phyloP scores from a whole-genome alignment of 345 rosid genomes.

The Populus alba region DNA sequence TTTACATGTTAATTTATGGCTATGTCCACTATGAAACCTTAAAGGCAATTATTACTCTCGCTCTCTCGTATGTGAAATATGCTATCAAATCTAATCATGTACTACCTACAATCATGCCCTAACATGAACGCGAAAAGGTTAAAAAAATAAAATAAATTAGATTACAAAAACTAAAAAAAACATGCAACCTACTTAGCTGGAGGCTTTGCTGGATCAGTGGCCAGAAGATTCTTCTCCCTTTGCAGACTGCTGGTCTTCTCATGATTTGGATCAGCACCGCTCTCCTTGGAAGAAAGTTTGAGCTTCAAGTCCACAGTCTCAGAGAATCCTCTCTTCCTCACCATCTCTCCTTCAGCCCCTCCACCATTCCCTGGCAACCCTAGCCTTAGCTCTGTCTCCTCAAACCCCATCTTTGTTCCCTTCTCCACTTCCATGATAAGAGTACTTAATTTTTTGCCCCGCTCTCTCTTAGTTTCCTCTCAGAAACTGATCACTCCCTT shows the following conservation, averaged over 20 bases:
- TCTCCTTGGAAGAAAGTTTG: slow-evolving; percentile 48
- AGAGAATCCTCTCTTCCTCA: slow-evolving; percentile 66
- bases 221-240: slow-evolving; percentile 32
- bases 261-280: slow-evolving; percentile 10
- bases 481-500: background rate
- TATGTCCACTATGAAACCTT: too few species aligned
- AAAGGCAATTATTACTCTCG: background rate
- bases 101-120: background rate
- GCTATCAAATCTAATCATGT: background rate
- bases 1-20: background rate
- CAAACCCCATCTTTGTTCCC: slow-evolving; percentile 40
- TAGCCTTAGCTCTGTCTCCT: slow-evolving; percentile 77
- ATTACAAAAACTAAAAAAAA: background rate
- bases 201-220: slow-evolving; percentile 65
- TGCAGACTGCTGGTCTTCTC: slow-evolving; percentile 11
- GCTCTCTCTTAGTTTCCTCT: background rate
- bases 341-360: slow-evolving; percentile 24
- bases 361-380: slow-evolving; percentile 62
- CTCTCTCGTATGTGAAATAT: background rate
- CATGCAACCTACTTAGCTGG: slow-evolving; percentile 54
- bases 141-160: background rate
- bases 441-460: background rate
- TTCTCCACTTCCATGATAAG: slow-evolving; percentile 31
- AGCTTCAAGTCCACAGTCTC: slow-evolving; percentile 80
- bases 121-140: background rate